Conservation (phyloP, 2,329 filamentous ascomycete species). For the Ophiostoma novo-ulmi region DNA sequence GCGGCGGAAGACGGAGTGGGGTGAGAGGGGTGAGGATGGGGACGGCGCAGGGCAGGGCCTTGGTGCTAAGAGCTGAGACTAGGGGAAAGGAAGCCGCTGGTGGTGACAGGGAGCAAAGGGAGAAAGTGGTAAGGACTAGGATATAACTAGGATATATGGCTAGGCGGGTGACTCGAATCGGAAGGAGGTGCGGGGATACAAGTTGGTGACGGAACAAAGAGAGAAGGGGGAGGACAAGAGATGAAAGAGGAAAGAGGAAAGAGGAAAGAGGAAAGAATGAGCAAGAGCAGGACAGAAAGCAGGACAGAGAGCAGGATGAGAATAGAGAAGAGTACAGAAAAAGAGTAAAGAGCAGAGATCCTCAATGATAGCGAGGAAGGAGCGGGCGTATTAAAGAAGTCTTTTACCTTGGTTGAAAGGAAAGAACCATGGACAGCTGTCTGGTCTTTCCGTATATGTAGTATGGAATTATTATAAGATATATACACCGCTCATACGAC, state of each 20-base stretch:
- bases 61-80: constrained; percentile 12
- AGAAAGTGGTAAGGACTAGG: background rate
- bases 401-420: background rate
- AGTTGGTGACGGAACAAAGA: background rate
- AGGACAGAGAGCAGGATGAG: background rate
- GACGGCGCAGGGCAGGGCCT: constrained; percentile 12
- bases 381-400: background rate
- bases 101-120: constrained; percentile 14
- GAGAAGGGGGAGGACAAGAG: background rate
- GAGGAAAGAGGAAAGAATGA: no score
- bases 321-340: background rate
- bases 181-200: background rate
- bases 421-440: background rate
- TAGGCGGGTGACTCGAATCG: background rate
- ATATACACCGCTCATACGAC: constrained; percentile 9
- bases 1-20: constrained; percentile 13
- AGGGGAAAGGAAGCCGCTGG: constrained; percentile 6
- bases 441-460: background rate
- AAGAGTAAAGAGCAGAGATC: background rate
- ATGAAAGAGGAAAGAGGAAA: background rate
- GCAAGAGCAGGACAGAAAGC: background rate
- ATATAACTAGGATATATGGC: background rate
- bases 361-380: background rate
- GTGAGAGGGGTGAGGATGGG: constrained; percentile 18
- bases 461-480: background rate